Conservation (phyloP, 2,329 filamentous ascomycete species). For the Arthrocladium fulminans region DNA sequence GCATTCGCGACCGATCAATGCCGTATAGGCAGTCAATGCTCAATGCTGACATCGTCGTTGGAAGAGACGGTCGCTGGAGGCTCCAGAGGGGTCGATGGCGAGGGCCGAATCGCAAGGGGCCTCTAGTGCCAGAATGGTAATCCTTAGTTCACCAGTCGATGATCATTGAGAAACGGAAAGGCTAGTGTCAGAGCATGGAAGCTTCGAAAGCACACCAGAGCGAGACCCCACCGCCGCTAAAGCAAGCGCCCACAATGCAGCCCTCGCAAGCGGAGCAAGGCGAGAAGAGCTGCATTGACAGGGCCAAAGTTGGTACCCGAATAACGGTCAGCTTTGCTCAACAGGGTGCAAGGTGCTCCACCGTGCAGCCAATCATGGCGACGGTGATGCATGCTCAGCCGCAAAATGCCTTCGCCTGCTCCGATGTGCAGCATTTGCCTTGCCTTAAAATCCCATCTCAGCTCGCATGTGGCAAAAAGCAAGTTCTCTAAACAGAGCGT, state of each 20-base stretch:
- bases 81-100: not conserved
- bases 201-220: conserved; percentile 3
- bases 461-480: not conserved
- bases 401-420: not conserved
- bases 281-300: no score
- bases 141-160: conserved; percentile 5
- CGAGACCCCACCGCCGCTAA: not conserved
- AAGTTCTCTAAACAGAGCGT: not conserved
- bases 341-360: not conserved
- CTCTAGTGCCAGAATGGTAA: conserved; percentile 9
- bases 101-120: conserved; percentile 7
- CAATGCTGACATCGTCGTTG: not conserved
- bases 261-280: no score
- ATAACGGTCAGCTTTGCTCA: no score
- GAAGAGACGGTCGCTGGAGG: not conserved
- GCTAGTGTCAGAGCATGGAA: not conserved
- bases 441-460: not conserved
- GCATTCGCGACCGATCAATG: conserved; percentile 1
- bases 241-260: conserved; percentile 1
- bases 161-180: not conserved
- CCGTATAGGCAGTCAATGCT: not conserved
- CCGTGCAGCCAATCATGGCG: not conserved
- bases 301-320: no score
- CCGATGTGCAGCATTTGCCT: not conserved
- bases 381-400: not conserved